A percentile compares a stretch with the other conserved stretches of the same genome.
Evolutionary conservation across 164 flowering plant genomes (phyloP).

Genomic region (Macadamia integrifolia): DNA sequence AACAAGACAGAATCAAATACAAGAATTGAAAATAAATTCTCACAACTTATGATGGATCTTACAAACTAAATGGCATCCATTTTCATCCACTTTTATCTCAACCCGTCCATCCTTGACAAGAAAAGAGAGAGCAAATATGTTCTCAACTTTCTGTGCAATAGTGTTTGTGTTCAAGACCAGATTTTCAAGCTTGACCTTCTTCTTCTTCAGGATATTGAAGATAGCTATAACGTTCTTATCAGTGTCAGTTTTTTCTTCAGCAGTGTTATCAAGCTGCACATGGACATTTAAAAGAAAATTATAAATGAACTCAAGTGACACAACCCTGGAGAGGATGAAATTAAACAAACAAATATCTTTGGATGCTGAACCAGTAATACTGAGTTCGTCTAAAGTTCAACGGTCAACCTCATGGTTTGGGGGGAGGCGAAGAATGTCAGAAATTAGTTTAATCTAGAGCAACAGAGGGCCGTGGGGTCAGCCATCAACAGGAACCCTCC

Average conservation of each 20-base stretch:
- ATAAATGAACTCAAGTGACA: not conserved
- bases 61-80: constrained; percentile 69
- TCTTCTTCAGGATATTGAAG: constrained; percentile 67
- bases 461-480: no score
- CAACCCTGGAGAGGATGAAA: not conserved
- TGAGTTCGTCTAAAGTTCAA: no score
- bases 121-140: constrained; percentile 85
- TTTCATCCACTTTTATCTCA: constrained; percentile 46
- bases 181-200: constrained; percentile 58
- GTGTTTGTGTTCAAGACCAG: constrained; percentile 62
- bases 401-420: no score
- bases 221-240: constrained; percentile 78
- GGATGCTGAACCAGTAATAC: no score
- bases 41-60: constrained; percentile 20
- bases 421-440: no score
- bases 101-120: constrained; percentile 86
- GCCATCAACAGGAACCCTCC: no score
- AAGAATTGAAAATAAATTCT: not conserved
- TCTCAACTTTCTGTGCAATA: constrained; percentile 87
- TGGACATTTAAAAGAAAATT: not conserved
- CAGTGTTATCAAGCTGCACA: constrained; percentile 46
- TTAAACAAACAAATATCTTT: no score
- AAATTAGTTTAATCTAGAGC: no score
- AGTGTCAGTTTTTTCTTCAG: constrained; percentile 65
- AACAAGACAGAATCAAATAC: not conserved